Evolutionary conservation across 805 yeast species (phyloP).

Genomic region (Candida koratica): DNA sequence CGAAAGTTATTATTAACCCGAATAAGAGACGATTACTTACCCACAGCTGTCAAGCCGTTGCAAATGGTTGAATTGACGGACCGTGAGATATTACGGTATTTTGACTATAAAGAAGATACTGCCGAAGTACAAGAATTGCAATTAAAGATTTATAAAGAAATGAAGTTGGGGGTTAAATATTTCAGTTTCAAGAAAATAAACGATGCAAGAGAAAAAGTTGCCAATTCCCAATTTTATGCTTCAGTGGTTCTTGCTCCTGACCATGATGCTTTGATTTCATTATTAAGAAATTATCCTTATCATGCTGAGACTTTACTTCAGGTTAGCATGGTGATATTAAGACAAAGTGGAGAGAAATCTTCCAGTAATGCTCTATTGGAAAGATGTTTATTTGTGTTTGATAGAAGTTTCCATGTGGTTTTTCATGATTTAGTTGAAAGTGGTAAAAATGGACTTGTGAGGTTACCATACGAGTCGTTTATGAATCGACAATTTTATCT

Average conservation of each 20-base stretch:
- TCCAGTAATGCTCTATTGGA: conserved; percentile 73
- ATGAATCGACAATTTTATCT: conserved; percentile 76
- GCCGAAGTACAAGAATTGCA: conserved; percentile 25
- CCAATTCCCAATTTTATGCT: conserved; percentile 53
- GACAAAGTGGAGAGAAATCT: conserved; percentile 70
- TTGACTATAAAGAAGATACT: conserved; percentile 33
- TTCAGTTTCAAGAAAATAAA: conserved; percentile 49
- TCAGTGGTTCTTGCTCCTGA: conserved; percentile 72
- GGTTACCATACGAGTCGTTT: conserved; percentile 73
- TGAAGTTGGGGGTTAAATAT: conserved; percentile 45
- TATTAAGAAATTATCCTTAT: conserved; percentile 63
- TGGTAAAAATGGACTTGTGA: conserved; percentile 52
- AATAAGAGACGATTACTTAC: conserved; percentile 78
- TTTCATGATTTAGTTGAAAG: conserved; percentile 44
- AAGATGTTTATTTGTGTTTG: conserved; percentile 74
- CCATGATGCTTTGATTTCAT: conserved; percentile 62
- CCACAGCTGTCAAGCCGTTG: conserved; percentile 59
- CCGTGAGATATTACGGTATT: conserved; percentile 34
- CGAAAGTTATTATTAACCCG: conserved; percentile 66
- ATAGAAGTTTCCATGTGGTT: conserved; percentile 61
- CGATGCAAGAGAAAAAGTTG: conserved; percentile 30
- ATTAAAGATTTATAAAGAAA: conserved; percentile 30
- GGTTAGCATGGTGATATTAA: conserved; percentile 64
- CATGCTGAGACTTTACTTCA: conserved; percentile 77
- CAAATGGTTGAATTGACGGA: conserved; percentile 51